Evolutionary conservation across 257 asterid genomes (phyloP).

Genomic region (Solanum etuberosum): DNA sequence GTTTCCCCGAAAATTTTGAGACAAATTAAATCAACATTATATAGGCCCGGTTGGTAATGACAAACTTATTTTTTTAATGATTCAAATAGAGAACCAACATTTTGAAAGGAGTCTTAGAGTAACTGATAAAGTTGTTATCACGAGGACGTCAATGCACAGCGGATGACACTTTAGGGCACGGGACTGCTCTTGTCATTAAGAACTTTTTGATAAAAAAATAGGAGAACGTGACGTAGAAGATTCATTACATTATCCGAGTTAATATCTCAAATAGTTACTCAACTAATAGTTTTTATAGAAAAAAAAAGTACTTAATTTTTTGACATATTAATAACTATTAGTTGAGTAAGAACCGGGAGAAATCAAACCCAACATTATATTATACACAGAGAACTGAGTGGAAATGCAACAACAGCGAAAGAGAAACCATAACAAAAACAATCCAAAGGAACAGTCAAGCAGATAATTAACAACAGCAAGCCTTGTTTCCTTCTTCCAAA

Average conservation of each 20-base stretch:
- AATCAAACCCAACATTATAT: neutral
- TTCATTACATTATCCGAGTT: neutral
- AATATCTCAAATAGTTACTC: fast-evolving
- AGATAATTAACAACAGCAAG: neutral
- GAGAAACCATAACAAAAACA: neutral
- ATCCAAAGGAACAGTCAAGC: neutral
- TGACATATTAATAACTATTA: neutral
- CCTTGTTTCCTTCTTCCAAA: neutral
- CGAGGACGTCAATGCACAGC: too few relatives aligned
- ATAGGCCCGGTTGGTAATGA: neutral
- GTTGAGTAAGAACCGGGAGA: fast-evolving
- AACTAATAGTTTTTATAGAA: neutral
- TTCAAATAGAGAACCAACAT: too few relatives aligned
- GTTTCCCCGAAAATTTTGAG: neutral
- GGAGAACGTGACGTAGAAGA: neutral
- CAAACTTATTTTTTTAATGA: too few relatives aligned
- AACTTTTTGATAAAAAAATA: neutral
- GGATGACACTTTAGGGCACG: too few relatives aligned
- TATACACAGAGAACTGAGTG: neutral
- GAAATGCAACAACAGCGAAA: neutral
- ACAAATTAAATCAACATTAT: neutral
- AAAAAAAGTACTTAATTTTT: neutral
- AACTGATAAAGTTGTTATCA: too few relatives aligned
- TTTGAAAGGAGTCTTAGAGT: too few relatives aligned
- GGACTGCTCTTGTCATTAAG: neutral